These are phyloP conservation scores for Allium cepa DNA, from an alignment of 106 monocot genomes.

Conservation along the genomic window DNA sequence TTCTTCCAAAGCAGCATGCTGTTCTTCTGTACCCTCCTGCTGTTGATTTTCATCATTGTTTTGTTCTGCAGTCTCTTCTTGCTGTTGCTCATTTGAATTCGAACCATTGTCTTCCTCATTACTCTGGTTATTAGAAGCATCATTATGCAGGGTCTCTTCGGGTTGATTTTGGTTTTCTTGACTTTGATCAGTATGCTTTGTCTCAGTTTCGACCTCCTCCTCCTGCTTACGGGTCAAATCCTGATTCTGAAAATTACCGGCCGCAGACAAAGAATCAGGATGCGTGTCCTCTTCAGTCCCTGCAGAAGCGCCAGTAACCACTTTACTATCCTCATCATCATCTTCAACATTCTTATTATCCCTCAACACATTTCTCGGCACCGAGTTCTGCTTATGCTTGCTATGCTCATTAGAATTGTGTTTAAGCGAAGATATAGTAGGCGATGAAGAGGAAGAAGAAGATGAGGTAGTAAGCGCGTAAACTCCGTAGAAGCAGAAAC, in stretches of 20 bases:
- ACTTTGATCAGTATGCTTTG: neutral
- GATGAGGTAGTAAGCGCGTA: conserved; percentile 8
- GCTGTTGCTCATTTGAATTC: neutral
- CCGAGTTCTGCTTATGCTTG: no score
- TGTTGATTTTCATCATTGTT: conserved; percentile 4
- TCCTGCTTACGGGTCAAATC: conserved; percentile 1
- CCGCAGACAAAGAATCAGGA: neutral
- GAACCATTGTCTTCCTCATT: no score
- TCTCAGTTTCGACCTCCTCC: conserved; percentile 5
- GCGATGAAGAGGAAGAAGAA: neutral
- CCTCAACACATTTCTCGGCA: neutral
- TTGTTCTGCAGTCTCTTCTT: neutral
- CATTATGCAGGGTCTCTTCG: neutral
- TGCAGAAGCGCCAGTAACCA: conserved; percentile 1
- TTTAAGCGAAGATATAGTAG: neutral
- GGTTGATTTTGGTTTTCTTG: neutral
- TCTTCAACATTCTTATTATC: neutral
- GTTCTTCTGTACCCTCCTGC: neutral
- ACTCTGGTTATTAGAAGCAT: neutral
- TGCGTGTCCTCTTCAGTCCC: conserved; percentile 6
- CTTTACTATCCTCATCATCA: neutral
- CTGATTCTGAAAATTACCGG: neutral
- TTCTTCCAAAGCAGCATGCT: neutral
- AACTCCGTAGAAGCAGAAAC: conserved; percentile 1
- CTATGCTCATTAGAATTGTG: no score